A percentile compares a stretch with the other conserved stretches of the same genome.
Evolutionary conservation across 495 filamentous ascomycete genomes (phyloP).

Genomic region (Hyaloscypha bicolor): DNA sequence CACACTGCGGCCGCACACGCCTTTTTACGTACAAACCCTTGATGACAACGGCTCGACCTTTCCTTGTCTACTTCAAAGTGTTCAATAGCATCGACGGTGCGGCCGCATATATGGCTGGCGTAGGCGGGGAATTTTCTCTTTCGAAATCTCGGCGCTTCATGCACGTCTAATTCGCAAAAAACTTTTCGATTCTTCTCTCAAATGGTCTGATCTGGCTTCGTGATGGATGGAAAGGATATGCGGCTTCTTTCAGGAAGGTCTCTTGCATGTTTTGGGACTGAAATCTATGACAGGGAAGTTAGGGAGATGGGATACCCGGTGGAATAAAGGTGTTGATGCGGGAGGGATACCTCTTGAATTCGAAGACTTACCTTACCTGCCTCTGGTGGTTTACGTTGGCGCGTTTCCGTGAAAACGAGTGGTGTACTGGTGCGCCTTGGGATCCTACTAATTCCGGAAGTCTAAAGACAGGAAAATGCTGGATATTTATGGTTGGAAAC

Average conservation of each 20-base stretch:
- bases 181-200: slow-evolving; percentile 10
- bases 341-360: slow-evolving; percentile 7
- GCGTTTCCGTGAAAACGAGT: neutral
- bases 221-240: neutral
- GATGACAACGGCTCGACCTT: neutral
- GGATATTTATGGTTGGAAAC: neutral
- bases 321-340: slow-evolving; percentile 1
- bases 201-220: slow-evolving; percentile 2
- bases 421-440: neutral
- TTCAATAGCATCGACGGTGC: slow-evolving; percentile 16
- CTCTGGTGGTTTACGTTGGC: neutral
- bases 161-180: slow-evolving; percentile 9
- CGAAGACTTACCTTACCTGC: slow-evolving; percentile 2
- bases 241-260: neutral
- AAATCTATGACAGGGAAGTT: neutral
- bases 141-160: neutral
- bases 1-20: neutral
- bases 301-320: slow-evolving; percentile 5
- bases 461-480: neutral
- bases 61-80: slow-evolving; percentile 7
- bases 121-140: slow-evolving; percentile 16
- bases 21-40: neutral
- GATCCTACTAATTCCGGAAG: neutral
- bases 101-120: slow-evolving; percentile 22
- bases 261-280: slow-evolving; percentile 2